phyloP scores from a whole-genome alignment of 2,329 filamentous ascomycete genomes.

The Colletotrichum eremochloae region DNA sequence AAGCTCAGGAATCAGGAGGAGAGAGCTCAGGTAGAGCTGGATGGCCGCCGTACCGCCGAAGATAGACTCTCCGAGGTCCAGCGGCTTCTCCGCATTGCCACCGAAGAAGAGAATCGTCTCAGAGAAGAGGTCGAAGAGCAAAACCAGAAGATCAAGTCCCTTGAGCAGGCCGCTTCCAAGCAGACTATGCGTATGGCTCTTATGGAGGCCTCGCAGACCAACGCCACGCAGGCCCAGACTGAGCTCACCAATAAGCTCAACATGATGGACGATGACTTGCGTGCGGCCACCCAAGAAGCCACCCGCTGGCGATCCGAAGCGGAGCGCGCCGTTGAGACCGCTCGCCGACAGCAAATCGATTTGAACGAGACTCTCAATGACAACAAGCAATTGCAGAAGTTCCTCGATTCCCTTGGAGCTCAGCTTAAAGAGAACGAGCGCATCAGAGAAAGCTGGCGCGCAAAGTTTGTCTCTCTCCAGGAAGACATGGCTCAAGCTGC shows the following conservation, averaged over 20 bases:
- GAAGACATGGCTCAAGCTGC: conserved; percentile 86
- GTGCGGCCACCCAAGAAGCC: conserved; percentile 67
- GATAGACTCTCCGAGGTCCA: conserved; percentile 81
- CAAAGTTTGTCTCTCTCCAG: conserved; percentile 87
- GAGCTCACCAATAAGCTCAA: conserved; percentile 70
- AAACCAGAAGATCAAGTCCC: conserved; percentile 73
- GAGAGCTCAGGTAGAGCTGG: conserved; percentile 74
- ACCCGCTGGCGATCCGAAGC: conserved; percentile 73
- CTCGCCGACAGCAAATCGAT: conserved; percentile 63
- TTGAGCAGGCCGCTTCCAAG: conserved; percentile 69
- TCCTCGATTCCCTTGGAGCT: conserved; percentile 78
- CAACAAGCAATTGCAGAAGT: conserved; percentile 81
- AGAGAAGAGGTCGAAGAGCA: conserved; percentile 76
- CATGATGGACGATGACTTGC: conserved; percentile 67
- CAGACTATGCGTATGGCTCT: conserved; percentile 73
- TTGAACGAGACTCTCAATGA: conserved; percentile 64
- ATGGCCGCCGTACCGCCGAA: conserved; percentile 75
- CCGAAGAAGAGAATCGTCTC: conserved; percentile 80
- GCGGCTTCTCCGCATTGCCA: conserved; percentile 74
- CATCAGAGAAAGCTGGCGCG: conserved; percentile 85
- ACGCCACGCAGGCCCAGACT: conserved; percentile 64
- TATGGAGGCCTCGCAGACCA: conserved; percentile 76
- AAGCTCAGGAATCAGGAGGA: conserved; percentile 74
- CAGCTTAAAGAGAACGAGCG: conserved; percentile 90
- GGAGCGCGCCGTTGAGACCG: conserved; percentile 68